These are phyloP conservation scores for Dipodascus geniculatus DNA, from an alignment of 805 yeast species.

Conservation along the genomic window DNA sequence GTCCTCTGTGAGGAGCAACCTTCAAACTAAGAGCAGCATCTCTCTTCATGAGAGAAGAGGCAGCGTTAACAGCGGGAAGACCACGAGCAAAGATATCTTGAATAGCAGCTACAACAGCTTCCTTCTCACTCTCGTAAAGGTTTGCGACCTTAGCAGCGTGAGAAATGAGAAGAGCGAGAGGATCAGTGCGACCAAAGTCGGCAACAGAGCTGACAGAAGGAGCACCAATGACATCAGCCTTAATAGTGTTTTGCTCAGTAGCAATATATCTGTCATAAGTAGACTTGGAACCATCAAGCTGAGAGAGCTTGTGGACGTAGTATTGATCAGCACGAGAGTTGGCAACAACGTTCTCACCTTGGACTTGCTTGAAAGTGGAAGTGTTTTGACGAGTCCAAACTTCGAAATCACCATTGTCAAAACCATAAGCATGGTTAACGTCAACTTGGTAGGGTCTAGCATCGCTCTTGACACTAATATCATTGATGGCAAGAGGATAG, in stretches of 20 bases:
- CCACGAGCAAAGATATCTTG: constrained; percentile 1
- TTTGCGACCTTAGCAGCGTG: constrained; percentile 1
- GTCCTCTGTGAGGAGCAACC: not conserved
- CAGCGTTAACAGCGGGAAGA: not conserved
- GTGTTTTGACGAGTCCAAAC: not conserved
- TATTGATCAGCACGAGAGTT: not conserved
- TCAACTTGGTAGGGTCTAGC: constrained; percentile 1
- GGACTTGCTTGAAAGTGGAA: not conserved
- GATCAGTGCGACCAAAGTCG: not conserved
- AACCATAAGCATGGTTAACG: not conserved
- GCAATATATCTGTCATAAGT: not conserved
- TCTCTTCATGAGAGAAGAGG: not conserved
- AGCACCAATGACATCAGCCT: constrained; percentile 1
- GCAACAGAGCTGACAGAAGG: not conserved
- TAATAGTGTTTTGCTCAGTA: not conserved
- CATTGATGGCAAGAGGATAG: not conserved
- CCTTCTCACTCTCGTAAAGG: not conserved
- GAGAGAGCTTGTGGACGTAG: not conserved
- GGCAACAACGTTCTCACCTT: not conserved
- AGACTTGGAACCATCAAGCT: not conserved
- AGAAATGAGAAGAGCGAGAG: not conserved
- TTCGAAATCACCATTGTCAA: not conserved
- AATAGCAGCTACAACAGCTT: not conserved
- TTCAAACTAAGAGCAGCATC: not conserved
- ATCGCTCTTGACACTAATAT: not conserved